Evolutionary conservation across 805 yeast species (phyloP).

Genomic region (Teunomyces barrocoloradensis): DNA sequence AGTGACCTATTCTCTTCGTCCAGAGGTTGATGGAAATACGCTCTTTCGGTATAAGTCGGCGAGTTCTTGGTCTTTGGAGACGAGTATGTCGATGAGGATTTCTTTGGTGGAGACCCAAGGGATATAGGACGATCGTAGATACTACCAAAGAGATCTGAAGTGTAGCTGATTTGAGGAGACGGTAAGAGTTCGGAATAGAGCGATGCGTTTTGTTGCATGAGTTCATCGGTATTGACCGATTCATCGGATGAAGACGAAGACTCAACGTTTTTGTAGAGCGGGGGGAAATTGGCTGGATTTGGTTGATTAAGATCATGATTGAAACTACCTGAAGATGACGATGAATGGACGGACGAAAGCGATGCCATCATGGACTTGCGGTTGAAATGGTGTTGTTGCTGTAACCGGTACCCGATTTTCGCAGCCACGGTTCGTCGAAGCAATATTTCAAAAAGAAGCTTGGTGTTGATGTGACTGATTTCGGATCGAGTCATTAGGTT

Average conservation of each 20-base stretch:
- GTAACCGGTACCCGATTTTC: constrained; percentile 35
- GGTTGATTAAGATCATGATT: neutral
- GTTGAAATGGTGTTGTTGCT: constrained; percentile 16
- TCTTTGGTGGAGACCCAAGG: neutral
- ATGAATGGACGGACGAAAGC: constrained; percentile 30
- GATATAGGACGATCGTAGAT: constrained; percentile 2
- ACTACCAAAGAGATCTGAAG: constrained; percentile 28
- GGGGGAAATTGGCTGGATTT: neutral
- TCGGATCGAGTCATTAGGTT: constrained; percentile 22
- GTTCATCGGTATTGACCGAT: constrained; percentile 26
- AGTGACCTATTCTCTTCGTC: constrained; percentile 10
- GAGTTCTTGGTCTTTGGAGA: neutral
- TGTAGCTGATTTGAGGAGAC: constrained; percentile 37
- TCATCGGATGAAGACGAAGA: constrained; percentile 6
- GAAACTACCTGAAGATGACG: constrained; percentile 36
- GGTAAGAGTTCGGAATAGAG: constrained; percentile 34
- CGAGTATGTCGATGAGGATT: neutral
- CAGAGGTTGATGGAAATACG: constrained; percentile 14
- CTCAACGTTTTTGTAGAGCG: neutral
- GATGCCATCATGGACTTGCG: constrained; percentile 30
- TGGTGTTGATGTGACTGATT: constrained; percentile 26
- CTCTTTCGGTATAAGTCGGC: constrained; percentile 15
- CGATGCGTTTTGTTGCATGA: constrained; percentile 31
- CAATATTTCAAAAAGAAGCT: constrained; percentile 34
- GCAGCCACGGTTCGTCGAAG: constrained; percentile 43